Evolutionary conservation across 768 basidiomycete species (phyloP), one percentile per base, ranked within the genome.

Genomic region (Rhizopogon sp.): DNA sequence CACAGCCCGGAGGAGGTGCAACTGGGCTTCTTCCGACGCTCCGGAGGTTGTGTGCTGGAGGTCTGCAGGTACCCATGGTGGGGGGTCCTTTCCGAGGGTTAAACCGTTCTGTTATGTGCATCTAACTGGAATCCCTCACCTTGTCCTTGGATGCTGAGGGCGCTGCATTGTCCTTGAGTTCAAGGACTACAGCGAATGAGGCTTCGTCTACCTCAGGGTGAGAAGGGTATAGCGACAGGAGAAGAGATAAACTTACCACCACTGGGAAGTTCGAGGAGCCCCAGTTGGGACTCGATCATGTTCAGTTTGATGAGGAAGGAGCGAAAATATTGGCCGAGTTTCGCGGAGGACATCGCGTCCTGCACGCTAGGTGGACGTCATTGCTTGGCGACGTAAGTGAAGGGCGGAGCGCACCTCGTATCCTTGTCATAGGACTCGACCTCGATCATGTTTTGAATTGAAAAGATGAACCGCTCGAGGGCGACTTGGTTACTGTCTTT

Each of bases 401-500:
- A 37, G 14, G 20, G 22, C 20, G 14, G 3, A 43, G 58, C 66
- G 54, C 59, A 88, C 90, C 81, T 80, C 17, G 80, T 79, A 58
- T 89, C 84, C 64, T 84, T 88, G 66, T 88, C 79, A 70, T 80
- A 87, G 0, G 76, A 60, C 58, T 88, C 87, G 29, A 90, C 79
- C 52, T 84, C 67, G 29, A 92, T 80, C 82, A 95, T 86, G 67
- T 80, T 88, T 57, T 87, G 84, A n/a, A 96, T 67, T 22, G 91
- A 84, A 67, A 97, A 93, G 17, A 96, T 80, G 68, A 90, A 97
- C 3, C 94, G 81, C 67, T 98, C 95, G n/a, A 97, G 72, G 14
- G 92, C 79, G 22, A 85, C 74, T 57, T 93, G 85, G 9, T 88
- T 80, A 58, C 82, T 83, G 65, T 88, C 83, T 63, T 93, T 94